These are phyloP conservation scores for Trichoderma semiorbis DNA, from an alignment of 2,329 filamentous ascomycete species.

Conservation along the genomic window DNA sequence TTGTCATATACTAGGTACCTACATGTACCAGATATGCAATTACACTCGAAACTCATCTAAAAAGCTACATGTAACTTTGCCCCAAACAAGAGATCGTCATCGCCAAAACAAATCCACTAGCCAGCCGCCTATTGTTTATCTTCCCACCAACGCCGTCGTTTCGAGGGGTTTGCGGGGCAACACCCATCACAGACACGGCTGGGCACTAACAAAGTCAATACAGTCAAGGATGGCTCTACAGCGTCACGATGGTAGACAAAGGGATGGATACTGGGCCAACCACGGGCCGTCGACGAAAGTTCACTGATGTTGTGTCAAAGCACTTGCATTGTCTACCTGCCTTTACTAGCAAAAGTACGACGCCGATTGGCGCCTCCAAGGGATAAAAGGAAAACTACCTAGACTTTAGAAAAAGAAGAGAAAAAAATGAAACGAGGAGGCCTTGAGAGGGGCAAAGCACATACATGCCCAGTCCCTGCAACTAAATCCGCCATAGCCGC, in stretches of 20 bases:
- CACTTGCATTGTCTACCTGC: slow-evolving; percentile 12
- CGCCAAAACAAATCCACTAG: slow-evolving; percentile 3
- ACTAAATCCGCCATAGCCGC: not conserved
- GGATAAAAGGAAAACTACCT: not conserved
- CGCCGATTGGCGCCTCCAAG: not conserved
- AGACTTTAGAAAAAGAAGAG: not conserved
- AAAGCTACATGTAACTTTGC: not conserved
- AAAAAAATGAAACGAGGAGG: not conserved
- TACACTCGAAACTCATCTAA: not conserved
- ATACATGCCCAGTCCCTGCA: not conserved
- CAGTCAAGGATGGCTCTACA: not conserved
- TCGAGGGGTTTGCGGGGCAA: slow-evolving; percentile 12
- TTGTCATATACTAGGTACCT: too few relatives aligned
- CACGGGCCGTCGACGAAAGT: not conserved
- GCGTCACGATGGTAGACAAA: not conserved
- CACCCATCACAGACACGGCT: not conserved
- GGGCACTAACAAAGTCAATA: not conserved
- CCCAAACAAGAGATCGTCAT: not conserved
- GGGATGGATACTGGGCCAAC: not conserved
- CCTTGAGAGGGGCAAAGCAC: not conserved
- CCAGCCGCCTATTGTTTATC: not conserved
- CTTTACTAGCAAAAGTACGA: not conserved
- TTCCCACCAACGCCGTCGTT: not conserved
- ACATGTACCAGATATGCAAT: not conserved
- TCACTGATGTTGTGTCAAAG: not conserved